Base-by-base conservation (phyloP, 2,329 filamentous ascomycete species). In the Thermoascus crustaceus region DNA sequence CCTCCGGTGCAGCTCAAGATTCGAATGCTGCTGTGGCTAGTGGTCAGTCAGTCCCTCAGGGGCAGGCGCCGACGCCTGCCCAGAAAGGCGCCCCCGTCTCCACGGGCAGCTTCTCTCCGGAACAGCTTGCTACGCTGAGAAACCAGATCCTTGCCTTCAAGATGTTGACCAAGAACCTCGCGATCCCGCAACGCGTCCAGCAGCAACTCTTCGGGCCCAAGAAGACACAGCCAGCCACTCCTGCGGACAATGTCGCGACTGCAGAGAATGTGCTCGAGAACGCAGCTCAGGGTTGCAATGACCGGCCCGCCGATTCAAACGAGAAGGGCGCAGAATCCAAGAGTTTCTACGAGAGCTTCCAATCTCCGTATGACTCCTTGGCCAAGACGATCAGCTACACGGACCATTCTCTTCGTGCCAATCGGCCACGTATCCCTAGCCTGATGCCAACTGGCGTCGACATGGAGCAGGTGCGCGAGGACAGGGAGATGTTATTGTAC, bases 91-190 rank as follows among this genome's bases (percentile, higher is more conserved):
- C 46, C 4, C 44, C 52, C 5, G 47, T 48, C 23, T 44, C 55
- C n/a, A 51, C 53, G 29, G 72, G 72, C 33, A 78, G 78, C 42
- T 88, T 94, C 56, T 80, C 79, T 8, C 73, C 75, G 16, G 83
- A 91, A 38, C 91, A 98, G 57, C 67, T 94, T 30, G 71, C 74
- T 16, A 76, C 85, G 27, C 67, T 98, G 7, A 75, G 85, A 41
- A 80, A 84, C 46, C 91, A 98, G 58, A 94, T 96, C 33, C 73
- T 82, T 49, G 88, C 89, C 0, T 96, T 95, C 64, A 93, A 93
- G 62, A 73, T 87, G 46, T 71, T 98, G 3, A 82, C 85, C 4
- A 93, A 91, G 61, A 94, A 94, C 48, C 72, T 82, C 9, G 82
- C 87, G 1, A 77, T 96, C 3, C 86, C 89, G 1, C 63, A 75